These are phyloP conservation scores for Trifolium fragiferum DNA, from an alignment of 306 rosid genomes.

Conservation along the genomic window DNA sequence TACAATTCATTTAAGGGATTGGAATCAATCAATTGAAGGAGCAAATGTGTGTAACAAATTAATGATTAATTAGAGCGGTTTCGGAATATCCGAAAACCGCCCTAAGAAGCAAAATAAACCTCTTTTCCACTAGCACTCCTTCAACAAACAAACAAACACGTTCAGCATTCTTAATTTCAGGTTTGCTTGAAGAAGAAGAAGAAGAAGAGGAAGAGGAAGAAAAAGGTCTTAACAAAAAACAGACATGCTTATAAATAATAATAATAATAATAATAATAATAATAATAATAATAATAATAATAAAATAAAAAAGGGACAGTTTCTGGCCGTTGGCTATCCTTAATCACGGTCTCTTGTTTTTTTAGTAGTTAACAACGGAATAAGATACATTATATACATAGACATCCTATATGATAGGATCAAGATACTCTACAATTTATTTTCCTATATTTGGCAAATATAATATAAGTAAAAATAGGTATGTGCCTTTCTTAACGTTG, in stretches of 20 bases:
- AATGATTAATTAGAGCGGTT: slow-evolving; percentile 50
- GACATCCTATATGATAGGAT: not conserved
- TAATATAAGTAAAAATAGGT: not conserved
- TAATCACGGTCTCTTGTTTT: slow-evolving; percentile 15
- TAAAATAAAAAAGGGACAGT: not conserved
- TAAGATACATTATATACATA: slow-evolving; percentile 5
- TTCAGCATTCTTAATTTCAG: not conserved
- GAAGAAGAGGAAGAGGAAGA: not conserved
- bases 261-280: not conserved
- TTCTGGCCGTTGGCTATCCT: slow-evolving; percentile 33
- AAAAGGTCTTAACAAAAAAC: not conserved
- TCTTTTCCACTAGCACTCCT: not conserved
- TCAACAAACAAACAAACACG: slow-evolving; percentile 16
- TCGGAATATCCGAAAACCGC: slow-evolving; percentile 60
- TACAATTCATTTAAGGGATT: not conserved
- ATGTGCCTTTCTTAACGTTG: not conserved
- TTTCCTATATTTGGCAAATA: not conserved
- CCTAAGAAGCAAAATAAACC: slow-evolving; percentile 29
- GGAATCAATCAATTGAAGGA: not conserved
- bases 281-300: not conserved
- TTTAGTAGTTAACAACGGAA: not conserved
- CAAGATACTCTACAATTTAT: not conserved
- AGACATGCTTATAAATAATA: not conserved
- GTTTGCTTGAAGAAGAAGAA: not conserved
- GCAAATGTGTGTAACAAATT: not conserved